A percentile compares a stretch with the other conserved stretches of the same genome.
Conservation (phyloP, 1,284 basidiomycete species). For the Vanrija pseudolonga region DNA sequence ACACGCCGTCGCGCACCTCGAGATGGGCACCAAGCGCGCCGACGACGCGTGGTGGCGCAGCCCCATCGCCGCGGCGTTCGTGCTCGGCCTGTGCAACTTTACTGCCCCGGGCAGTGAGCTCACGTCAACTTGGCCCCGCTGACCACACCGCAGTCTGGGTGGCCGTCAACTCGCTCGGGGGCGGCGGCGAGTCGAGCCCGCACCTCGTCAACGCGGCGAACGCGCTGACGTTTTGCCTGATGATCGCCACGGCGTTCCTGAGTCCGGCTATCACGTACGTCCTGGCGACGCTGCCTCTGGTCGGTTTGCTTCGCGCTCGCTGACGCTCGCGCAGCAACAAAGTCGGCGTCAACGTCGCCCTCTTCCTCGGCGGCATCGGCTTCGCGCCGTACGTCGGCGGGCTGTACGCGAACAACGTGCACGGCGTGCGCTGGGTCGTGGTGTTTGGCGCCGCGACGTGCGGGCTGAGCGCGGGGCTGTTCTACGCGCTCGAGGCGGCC, state of each 20-base stretch:
- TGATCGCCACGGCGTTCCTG: constrained; percentile 19
- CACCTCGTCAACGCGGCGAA: constrained; percentile 43
- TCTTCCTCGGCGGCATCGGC: constrained; percentile 18
- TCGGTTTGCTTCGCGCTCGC: too few species aligned
- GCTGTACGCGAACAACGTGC: constrained; percentile 32
- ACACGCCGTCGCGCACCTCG: too few species aligned
- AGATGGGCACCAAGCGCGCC: background rate
- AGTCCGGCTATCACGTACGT: background rate
- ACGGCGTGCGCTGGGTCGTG: constrained; percentile 27
- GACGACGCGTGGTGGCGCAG: background rate
- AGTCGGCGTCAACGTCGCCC: constrained; percentile 4
- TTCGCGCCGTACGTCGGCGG: constrained; percentile 37
- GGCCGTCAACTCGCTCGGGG: constrained; percentile 42
- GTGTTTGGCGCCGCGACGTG: constrained; percentile 31
- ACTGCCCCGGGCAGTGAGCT: constrained; percentile 14
- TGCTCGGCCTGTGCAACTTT: constrained; percentile 22
- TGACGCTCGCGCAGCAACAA: background rate
- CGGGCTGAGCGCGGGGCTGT: constrained; percentile 37
- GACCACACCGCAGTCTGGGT: constrained; percentile 32
- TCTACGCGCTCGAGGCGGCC: constrained; percentile 26
- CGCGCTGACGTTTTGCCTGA: constrained; percentile 37
- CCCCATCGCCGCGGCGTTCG: constrained; percentile 1
- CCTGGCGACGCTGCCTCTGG: too few species aligned
- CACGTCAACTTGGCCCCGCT: background rate
- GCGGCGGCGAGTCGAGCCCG: constrained; percentile 33